Conservation (phyloP, 352 stramenopile species). For the Thalassiosira exigua region DNA sequence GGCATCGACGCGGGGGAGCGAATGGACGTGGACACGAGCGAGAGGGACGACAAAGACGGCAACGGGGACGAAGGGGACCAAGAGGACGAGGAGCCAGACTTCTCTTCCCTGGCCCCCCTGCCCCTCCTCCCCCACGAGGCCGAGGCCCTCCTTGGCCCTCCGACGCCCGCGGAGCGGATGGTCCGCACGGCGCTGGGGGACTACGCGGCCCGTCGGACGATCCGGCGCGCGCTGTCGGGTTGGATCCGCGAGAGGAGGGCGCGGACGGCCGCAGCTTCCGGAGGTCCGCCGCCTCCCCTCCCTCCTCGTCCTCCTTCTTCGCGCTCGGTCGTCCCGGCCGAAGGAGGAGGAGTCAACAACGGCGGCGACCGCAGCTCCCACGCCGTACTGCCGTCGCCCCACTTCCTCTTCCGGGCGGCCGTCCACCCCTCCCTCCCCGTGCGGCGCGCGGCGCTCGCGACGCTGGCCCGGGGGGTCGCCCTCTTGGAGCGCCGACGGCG, state of each 20-base stretch:
- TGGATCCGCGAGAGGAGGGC: conserved; percentile 9
- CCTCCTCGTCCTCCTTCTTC: too few relatives aligned
- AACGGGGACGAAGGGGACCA: conserved; percentile 2
- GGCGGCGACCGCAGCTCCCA: neutral
- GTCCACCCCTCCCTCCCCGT: conserved; percentile 49
- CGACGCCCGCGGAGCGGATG: conserved; percentile 20
- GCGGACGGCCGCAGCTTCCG: too few relatives aligned
- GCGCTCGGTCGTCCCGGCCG: conserved; percentile 6
- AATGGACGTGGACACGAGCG: neutral
- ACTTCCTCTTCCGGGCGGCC: conserved; percentile 58
- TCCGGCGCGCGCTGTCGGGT: conserved; percentile 31
- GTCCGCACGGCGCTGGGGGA: conserved; percentile 30
- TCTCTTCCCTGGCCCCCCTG: conserved; percentile 31
- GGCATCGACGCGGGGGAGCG: neutral
- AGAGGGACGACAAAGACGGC: neutral
- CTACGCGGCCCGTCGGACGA: conserved; percentile 31
- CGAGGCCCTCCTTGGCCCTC: too few relatives aligned
- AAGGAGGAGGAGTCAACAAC: neutral
- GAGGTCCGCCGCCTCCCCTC: too few relatives aligned
- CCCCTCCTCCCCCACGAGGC: conserved; percentile 6
- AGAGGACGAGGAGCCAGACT: conserved; percentile 17
- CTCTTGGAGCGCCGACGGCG: neutral
- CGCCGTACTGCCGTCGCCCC: conserved; percentile 1
- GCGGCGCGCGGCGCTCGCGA: conserved; percentile 22
- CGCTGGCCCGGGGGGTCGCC: conserved; percentile 41